Evolutionary conservation across 176 grass and related monocot genomes (phyloP).

Genomic region (Oryza longistaminata): DNA sequence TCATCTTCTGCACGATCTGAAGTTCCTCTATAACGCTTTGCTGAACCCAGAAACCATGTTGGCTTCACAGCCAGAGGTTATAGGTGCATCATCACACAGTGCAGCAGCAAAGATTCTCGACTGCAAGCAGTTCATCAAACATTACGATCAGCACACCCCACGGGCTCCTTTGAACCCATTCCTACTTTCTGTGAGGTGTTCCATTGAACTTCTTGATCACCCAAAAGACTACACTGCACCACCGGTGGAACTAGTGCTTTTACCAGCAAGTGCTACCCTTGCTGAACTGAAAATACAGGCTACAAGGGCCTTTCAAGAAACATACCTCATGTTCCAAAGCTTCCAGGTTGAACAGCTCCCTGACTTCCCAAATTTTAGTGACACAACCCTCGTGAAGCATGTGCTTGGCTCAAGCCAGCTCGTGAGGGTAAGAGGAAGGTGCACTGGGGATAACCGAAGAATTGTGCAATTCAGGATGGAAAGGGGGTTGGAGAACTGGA

Average conservation of each 20-base stretch:
- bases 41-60: slow-evolving; percentile 75
- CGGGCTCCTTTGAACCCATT: slow-evolving; percentile 51
- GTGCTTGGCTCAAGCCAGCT: slow-evolving; percentile 59
- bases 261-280: slow-evolving; percentile 68
- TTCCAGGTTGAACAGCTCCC: slow-evolving; percentile 81
- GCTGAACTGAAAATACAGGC: slow-evolving; percentile 72
- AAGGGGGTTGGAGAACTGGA: slow-evolving; percentile 95
- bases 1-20: slow-evolving; percentile 69
- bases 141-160: slow-evolving; percentile 57
- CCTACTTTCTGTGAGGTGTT: slow-evolving; percentile 62
- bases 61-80: slow-evolving; percentile 58
- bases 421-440: slow-evolving; percentile 61
- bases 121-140: slow-evolving; percentile 94
- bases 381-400: slow-evolving; percentile 55
- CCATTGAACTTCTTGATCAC: slow-evolving; percentile 74
- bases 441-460: slow-evolving; percentile 55
- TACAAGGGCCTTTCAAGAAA: slow-evolving; percentile 77
- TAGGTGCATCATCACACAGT: slow-evolving; percentile 41
- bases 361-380: slow-evolving; percentile 56
- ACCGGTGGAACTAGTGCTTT: slow-evolving; percentile 66
- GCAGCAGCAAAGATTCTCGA: slow-evolving; percentile 82
- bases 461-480: slow-evolving; percentile 87
- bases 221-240: slow-evolving; percentile 79
- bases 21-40: slow-evolving; percentile 72
- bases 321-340: slow-evolving; percentile 87